Evolutionary conservation across 257 asterid genomes (phyloP).

Genomic region (Scutellaria galericulata): DNA sequence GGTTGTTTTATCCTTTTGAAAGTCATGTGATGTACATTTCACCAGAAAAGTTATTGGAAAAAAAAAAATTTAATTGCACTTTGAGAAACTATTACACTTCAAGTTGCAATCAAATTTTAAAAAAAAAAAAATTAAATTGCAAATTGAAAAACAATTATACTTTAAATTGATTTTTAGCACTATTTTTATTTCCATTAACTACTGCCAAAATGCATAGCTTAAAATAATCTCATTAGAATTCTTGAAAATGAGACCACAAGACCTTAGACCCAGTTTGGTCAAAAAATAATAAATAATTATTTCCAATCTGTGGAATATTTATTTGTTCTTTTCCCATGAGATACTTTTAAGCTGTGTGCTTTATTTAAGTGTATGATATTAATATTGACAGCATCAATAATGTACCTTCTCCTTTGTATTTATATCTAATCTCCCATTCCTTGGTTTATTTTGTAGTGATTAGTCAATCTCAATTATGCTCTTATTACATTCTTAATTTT

Average conservation of each 20-base stretch:
- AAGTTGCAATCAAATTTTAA: no score
- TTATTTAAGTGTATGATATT: background rate
- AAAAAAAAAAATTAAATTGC: no score
- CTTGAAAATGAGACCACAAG: no score
- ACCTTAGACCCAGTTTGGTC: slow-evolving; percentile 4
- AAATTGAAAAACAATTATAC: no score
- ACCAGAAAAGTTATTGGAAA: no score
- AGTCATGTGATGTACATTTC: no score
- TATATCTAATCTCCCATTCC: slow-evolving; percentile 32
- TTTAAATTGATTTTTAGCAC: no score
- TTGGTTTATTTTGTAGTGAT: slow-evolving; percentile 39
- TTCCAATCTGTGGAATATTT: slow-evolving; percentile 9
- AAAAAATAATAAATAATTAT: background rate
- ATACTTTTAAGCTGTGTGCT: background rate
- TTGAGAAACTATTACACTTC: no score
- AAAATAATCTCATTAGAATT: background rate
- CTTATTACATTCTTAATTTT: slow-evolving; percentile 48
- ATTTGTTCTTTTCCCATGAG: background rate
- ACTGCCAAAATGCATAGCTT: no score
- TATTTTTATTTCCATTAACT: background rate
- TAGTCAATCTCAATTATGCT: slow-evolving; percentile 54
- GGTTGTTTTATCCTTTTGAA: no score
- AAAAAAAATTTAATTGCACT: no score
- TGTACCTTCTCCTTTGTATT: slow-evolving; percentile 86
- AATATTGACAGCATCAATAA: slow-evolving; percentile 50